Conservation (phyloP, 2,329 filamentous ascomycete genomes). For the Fusarium illudens region DNA sequence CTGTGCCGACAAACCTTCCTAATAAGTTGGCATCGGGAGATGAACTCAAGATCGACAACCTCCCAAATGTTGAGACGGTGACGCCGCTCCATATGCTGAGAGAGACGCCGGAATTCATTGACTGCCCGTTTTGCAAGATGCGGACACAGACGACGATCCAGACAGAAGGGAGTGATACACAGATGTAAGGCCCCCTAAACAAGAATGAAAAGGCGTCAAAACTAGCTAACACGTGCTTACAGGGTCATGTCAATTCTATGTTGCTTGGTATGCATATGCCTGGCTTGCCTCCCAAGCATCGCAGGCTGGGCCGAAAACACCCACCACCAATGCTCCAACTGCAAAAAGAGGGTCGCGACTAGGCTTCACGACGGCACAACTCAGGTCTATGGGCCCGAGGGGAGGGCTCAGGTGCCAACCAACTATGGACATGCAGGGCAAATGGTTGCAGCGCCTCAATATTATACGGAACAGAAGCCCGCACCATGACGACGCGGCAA, state of each 20-base stretch:
- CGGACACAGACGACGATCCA: not conserved
- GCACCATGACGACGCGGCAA: too few relatives aligned
- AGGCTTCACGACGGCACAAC: not conserved
- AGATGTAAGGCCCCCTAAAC: not conserved
- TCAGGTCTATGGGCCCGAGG: not conserved
- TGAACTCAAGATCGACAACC: not conserved
- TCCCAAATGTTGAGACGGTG: not conserved
- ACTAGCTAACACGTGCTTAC: not conserved
- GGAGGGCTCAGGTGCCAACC: not conserved
- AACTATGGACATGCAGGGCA: not conserved
- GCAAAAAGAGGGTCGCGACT: not conserved
- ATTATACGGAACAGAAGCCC: too few relatives aligned
- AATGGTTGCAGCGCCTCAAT: too few relatives aligned
- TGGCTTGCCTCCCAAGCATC: not conserved
- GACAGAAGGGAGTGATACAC: not conserved
- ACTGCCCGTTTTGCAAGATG: constrained; percentile 1
- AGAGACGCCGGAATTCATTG: not conserved
- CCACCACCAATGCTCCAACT: not conserved
- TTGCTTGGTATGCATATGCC: constrained; percentile 1
- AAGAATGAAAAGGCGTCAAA: not conserved
- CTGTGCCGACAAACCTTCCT: not conserved
- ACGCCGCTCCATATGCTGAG: not conserved
- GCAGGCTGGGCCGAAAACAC: not conserved
- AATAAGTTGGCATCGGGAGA: not conserved
- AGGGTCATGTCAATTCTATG: not conserved